Conservation (phyloP, 345 rosid genomes). For the Lepidium aucheri region DNA sequence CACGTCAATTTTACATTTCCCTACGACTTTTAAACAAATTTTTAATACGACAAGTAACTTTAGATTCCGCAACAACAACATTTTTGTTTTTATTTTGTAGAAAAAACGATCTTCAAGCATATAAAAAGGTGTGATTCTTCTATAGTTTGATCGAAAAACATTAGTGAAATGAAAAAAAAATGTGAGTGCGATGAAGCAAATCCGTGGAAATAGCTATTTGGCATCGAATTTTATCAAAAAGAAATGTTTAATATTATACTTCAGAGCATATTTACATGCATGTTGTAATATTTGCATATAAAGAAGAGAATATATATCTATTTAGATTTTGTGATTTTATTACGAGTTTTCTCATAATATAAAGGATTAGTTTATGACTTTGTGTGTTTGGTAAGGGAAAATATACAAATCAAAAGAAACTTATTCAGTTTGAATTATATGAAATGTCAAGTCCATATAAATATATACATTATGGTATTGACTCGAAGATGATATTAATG, state of each 20-base stretch:
- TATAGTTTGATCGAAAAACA: background rate
- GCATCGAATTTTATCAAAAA: background rate
- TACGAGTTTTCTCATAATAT: too few relatives aligned
- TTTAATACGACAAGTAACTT: constrained; percentile 19
- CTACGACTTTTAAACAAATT: constrained; percentile 1
- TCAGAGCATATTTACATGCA: background rate
- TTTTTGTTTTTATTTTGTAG: background rate
- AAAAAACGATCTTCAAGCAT: background rate
- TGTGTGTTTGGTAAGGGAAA: background rate
- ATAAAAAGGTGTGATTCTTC: background rate
- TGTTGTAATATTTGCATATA: background rate
- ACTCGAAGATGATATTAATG: too few relatives aligned
- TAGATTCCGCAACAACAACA: constrained; percentile 17
- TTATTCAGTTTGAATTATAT: background rate
- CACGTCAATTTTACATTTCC: constrained; percentile 25
- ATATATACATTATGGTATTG: too few relatives aligned
- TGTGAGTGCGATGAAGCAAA: background rate
- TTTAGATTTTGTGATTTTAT: background rate
- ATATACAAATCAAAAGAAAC: background rate
- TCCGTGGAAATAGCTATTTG: background rate
- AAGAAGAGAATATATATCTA: background rate
- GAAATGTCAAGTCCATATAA: background rate
- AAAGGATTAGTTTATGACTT: background rate
- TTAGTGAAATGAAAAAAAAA: background rate
- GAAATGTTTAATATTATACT: background rate